Evolutionary conservation across 257 asterid genomes (phyloP).

Genomic region (Petunia secreta): DNA sequence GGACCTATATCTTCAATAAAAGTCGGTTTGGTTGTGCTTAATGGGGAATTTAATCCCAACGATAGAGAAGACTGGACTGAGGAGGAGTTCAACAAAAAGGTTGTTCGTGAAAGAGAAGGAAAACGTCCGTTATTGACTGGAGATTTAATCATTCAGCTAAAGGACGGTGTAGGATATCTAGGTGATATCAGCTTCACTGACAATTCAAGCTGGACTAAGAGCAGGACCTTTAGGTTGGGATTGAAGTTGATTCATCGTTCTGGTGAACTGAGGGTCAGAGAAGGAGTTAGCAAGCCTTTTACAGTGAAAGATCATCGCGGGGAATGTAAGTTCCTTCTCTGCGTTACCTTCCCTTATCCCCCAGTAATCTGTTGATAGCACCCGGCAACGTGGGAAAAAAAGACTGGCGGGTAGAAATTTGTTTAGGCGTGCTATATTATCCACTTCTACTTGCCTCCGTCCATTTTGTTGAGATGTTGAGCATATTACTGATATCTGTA

Average conservation of each 20-base stretch:
- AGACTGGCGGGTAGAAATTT: not conserved
- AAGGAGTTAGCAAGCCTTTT: conserved; percentile 74
- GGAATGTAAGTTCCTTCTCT: conserved; percentile 58
- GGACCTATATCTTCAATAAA: conserved; percentile 64
- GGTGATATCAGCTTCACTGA: conserved; percentile 76
- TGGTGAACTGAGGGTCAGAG: conserved; percentile 53
- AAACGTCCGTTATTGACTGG: conserved; percentile 84
- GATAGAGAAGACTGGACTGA: conserved; percentile 70
- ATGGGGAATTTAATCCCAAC: conserved; percentile 69
- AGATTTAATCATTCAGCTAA: conserved; percentile 49
- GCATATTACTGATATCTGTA: not conserved
- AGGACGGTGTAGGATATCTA: conserved; percentile 66
- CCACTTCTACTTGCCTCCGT: conserved; percentile 11
- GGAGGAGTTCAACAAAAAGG: conserved; percentile 50
- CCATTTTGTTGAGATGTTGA: not conserved
- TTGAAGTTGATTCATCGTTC: conserved; percentile 39
- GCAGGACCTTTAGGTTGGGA: conserved; percentile 81
- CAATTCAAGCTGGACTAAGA: conserved; percentile 88
- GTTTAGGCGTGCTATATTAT: not conserved
- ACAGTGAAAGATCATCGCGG: conserved; percentile 94
- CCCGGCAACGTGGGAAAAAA: not conserved
- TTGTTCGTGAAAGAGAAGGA: conserved; percentile 71
- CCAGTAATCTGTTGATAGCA: not conserved
- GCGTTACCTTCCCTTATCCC: not conserved
- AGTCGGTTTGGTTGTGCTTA: conserved; percentile 59